phyloP scores from a whole-genome alignment of 2,329 filamentous ascomycete genomes.

The Elsinoe necatrix region DNA sequence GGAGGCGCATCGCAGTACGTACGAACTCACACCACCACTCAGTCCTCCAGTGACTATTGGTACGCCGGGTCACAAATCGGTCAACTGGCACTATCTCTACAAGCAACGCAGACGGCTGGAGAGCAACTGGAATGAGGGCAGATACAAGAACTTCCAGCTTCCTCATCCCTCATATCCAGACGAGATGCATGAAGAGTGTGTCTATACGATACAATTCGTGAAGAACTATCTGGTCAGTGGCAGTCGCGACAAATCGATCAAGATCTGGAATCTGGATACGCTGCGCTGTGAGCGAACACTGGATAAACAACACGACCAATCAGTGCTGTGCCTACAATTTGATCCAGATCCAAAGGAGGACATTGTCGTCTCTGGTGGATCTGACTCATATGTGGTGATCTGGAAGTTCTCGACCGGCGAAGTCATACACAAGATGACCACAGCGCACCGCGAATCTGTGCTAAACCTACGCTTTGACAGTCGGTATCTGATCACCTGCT shows the following conservation, averaged over 20 bases:
- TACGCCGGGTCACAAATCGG: background rate
- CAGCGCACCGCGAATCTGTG: conserved; percentile 82
- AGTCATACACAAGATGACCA: conserved; percentile 63
- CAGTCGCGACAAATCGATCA: conserved; percentile 77
- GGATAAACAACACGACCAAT: conserved; percentile 55
- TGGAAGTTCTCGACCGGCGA: conserved; percentile 62
- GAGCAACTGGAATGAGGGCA: conserved; percentile 81
- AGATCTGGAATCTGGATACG: conserved; percentile 83
- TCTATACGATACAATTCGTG: conserved; percentile 89
- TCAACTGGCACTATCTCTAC: conserved; percentile 93
- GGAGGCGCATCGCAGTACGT: background rate
- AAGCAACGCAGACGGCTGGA: conserved; percentile 78
- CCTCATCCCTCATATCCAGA: conserved; percentile 72
- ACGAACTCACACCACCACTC: conserved; percentile 12
- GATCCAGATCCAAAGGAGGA: conserved; percentile 63
- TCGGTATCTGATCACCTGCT: conserved; percentile 87
- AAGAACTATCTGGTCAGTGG: conserved; percentile 83
- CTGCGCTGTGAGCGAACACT: conserved; percentile 41
- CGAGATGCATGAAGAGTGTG: conserved; percentile 84
- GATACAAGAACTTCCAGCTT: conserved; percentile 78
- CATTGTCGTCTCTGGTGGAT: conserved; percentile 22
- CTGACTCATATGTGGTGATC: conserved; percentile 20
- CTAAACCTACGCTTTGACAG: conserved; percentile 89
- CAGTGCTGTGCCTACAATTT: conserved; percentile 90
- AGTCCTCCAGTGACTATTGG: conserved; percentile 22